phyloP scores from a whole-genome alignment of 139 green algal genomes.

The Ettlia oleoabundans region DNA sequence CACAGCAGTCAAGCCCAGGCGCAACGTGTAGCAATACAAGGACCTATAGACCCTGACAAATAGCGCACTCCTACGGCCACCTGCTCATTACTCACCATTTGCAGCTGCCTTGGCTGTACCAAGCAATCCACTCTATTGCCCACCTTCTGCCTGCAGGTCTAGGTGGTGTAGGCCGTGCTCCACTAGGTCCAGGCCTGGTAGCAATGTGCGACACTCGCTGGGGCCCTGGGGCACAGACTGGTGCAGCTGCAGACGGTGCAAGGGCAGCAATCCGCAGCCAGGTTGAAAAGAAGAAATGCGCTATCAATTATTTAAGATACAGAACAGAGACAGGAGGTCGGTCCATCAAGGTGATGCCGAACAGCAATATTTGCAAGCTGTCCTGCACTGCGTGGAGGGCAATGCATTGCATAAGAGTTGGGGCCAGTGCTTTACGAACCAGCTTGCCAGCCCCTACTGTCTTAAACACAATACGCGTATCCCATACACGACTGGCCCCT shows the following conservation, averaged over 20 bases:
- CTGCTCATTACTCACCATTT: neutral
- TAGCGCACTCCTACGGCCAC: too few species aligned
- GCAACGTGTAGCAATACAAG: neutral
- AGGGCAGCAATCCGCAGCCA: too few species aligned
- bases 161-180: conserved; percentile 17
- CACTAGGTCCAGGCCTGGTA: conserved; percentile 30
- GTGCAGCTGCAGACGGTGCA: conserved; percentile 7
- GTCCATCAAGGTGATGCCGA: neutral
- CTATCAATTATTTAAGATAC: neutral
- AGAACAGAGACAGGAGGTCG: neutral
- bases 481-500: neutral
- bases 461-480: too few species aligned
- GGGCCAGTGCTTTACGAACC: neutral
- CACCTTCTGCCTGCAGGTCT: conserved; percentile 3
- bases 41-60: neutral
- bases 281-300: neutral
- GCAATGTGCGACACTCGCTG: conserved; percentile 22
- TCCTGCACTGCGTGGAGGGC: neutral
- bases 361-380: neutral
- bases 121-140: neutral
- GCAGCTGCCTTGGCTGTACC: neutral
- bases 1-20: neutral
- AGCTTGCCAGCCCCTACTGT: neutral
- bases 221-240: neutral
- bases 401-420: too few species aligned